Evolutionary conservation across 2,329 filamentous ascomycete species (phyloP).

Genomic region (Phialophora macrospora): DNA sequence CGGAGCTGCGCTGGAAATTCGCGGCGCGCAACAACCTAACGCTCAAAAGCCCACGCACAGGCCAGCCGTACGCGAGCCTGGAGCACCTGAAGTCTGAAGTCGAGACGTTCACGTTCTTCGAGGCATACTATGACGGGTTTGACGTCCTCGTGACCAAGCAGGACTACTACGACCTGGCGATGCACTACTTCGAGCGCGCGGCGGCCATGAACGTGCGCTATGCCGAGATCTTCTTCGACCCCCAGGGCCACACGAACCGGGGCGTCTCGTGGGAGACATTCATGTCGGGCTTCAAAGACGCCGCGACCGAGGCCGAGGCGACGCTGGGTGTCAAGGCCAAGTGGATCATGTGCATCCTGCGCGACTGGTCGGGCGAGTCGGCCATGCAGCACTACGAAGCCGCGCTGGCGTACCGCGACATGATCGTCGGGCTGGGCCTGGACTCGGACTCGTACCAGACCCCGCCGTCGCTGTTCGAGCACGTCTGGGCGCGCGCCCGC

Average conservation of each 20-base stretch:
- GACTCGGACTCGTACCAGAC: conserved; percentile 23
- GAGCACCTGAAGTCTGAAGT: conserved; percentile 39
- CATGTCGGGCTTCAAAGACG: conserved; percentile 46
- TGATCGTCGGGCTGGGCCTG: conserved; percentile 19
- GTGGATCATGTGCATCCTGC: conserved; percentile 54
- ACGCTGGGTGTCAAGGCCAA: conserved; percentile 40
- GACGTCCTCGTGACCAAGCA: conserved; percentile 46
- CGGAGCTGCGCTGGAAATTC: conserved; percentile 50
- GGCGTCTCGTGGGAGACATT: conserved; percentile 45
- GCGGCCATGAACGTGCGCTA: conserved; percentile 49
- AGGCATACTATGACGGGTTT: conserved; percentile 44
- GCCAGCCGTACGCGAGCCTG: conserved; percentile 40
- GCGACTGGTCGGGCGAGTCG: conserved; percentile 47
- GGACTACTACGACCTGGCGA: conserved; percentile 51
- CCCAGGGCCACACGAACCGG: conserved; percentile 50
- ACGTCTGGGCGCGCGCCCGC: conserved; percentile 40
- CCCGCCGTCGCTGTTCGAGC: conserved; percentile 18
- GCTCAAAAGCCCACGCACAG: conserved; percentile 33
- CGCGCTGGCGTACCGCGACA: conserved; percentile 38
- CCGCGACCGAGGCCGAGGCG: conserved; percentile 41
- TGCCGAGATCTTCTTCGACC: conserved; percentile 52
- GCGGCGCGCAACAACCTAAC: conserved; percentile 48
- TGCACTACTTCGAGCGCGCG: conserved; percentile 46
- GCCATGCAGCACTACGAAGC: conserved; percentile 48
- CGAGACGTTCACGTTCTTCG: conserved; percentile 35